A percentile compares a stretch with the other conserved stretches of the same genome.
phyloP scores from a whole-genome alignment of 768 basidiomycete genomes.

The Mrakia blollopis region DNA sequence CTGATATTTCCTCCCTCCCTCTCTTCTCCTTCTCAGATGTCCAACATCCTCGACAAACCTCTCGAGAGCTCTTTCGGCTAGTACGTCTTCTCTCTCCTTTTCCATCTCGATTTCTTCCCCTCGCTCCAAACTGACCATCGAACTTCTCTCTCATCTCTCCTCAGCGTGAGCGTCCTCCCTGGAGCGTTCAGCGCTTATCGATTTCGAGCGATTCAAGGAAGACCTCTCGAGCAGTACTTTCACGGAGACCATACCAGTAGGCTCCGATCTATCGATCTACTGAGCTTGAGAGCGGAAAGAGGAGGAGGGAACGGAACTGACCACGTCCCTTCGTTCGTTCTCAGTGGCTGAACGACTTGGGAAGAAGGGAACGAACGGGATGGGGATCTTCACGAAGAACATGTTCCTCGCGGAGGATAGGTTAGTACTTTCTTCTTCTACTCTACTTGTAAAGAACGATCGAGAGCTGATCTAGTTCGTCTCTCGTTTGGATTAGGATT shows the following conservation, averaged over 20 bases:
- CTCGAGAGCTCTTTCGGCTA: constrained; percentile 94
- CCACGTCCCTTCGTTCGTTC: constrained; percentile 18
- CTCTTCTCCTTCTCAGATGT: constrained; percentile 54
- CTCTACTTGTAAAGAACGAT: too few species aligned
- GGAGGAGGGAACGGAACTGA: too few species aligned
- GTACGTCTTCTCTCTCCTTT: constrained; percentile 30
- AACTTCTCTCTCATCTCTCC: neutral
- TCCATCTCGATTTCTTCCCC: neutral
- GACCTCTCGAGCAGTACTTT: constrained; percentile 57
- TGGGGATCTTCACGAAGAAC: constrained; percentile 96
- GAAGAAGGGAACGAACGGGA: constrained; percentile 87
- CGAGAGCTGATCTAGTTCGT: too few species aligned
- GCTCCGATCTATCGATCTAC: constrained; percentile 24
- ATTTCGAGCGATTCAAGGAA: constrained; percentile 83
- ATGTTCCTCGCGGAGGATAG: constrained; percentile 43
- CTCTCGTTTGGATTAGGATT: constrained; percentile 54
- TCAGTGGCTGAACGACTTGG: constrained; percentile 87
- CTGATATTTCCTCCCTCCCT: too few species aligned
- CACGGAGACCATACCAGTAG: constrained; percentile 53
- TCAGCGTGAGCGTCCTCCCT: constrained; percentile 75
- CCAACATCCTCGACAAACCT: constrained; percentile 84
- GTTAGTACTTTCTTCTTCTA: too few species aligned
- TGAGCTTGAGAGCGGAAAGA: too few species aligned
- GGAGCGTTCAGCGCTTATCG: constrained; percentile 96
- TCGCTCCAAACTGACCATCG: neutral